Conservation (phyloP, 2,329 filamentous ascomycete genomes). For the Claviceps spartinae region DNA sequence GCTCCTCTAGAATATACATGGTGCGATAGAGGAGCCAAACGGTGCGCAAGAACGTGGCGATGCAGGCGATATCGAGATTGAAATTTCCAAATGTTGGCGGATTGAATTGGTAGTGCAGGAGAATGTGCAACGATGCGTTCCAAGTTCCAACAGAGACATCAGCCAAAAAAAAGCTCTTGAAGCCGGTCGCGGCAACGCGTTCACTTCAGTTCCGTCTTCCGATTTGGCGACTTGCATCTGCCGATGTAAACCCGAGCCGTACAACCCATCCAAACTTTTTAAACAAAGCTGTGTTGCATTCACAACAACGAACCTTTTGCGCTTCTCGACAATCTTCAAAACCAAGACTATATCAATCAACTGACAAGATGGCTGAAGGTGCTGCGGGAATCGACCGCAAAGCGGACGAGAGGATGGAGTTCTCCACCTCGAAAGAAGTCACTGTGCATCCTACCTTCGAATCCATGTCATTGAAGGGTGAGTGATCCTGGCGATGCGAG, state of each 20-base stretch:
- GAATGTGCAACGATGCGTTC: too few species aligned
- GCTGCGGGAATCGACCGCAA: conserved; percentile 69
- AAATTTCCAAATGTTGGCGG: too few species aligned
- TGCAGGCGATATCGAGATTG: neutral
- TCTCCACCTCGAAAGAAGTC: conserved; percentile 95
- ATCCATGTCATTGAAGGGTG: conserved; percentile 86
- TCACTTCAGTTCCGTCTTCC: too few species aligned
- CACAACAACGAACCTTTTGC: neutral
- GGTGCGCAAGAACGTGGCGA: neutral
- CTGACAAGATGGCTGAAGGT: conserved; percentile 67
- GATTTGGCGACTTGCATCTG: neutral
- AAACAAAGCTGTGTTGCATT: neutral
- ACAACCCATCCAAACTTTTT: conserved; percentile 16
- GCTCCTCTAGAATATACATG: conserved; percentile 85
- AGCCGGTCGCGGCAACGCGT: too few species aligned
- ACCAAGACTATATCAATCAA: neutral
- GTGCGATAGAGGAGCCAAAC: conserved; percentile 7
- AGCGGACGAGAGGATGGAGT: conserved; percentile 93
- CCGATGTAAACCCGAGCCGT: conserved; percentile 19
- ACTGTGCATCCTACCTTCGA: conserved; percentile 89
- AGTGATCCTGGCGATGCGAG: neutral
- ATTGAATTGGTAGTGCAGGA: too few species aligned
- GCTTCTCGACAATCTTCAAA: neutral
- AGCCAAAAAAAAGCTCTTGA: too few species aligned
- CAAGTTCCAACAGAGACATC: too few species aligned